Evolutionary conservation across 75 land plant genomes (phyloP).

Genomic region (Picea glauca): DNA sequence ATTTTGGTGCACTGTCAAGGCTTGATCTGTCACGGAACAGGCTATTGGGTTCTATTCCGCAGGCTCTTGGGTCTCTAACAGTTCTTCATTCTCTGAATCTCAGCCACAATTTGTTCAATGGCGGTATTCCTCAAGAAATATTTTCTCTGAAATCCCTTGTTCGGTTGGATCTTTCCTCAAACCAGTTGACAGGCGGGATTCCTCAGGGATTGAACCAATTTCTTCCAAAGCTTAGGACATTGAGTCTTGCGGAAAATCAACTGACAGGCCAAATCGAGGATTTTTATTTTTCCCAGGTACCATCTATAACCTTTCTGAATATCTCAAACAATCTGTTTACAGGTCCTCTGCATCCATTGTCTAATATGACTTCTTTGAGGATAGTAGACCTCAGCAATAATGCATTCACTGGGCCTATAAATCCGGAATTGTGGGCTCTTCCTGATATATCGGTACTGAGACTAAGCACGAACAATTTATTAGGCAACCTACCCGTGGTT

Average conservation of each 20-base stretch:
- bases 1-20: constrained; percentile 35
- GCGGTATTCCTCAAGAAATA: constrained; percentile 34
- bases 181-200: constrained; percentile 41
- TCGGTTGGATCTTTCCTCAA: constrained; percentile 50
- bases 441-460: not conserved
- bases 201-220: constrained; percentile 32
- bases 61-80: constrained; percentile 40
- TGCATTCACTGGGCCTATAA: constrained; percentile 52
- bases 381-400: constrained; percentile 54
- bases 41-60: constrained; percentile 52
- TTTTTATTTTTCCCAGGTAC: constrained; percentile 19
- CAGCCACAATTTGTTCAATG: constrained; percentile 41
- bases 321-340: constrained; percentile 57
- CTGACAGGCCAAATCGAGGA: constrained; percentile 35
- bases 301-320: constrained; percentile 34
- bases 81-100: constrained; percentile 44
- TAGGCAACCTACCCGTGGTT: not conserved
- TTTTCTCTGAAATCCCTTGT: constrained; percentile 21
- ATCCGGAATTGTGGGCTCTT: constrained; percentile 14
- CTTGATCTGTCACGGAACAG: constrained; percentile 58
- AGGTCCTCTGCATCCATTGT: constrained; percentile 32
- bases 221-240: constrained; percentile 29
- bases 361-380: constrained; percentile 19
- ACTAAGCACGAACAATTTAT: not conserved
- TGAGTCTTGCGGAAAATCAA: constrained; percentile 45